These are phyloP conservation scores for Suhomyces taliae DNA, from an alignment of 1,139 yeast species.

Conservation along the genomic window DNA sequence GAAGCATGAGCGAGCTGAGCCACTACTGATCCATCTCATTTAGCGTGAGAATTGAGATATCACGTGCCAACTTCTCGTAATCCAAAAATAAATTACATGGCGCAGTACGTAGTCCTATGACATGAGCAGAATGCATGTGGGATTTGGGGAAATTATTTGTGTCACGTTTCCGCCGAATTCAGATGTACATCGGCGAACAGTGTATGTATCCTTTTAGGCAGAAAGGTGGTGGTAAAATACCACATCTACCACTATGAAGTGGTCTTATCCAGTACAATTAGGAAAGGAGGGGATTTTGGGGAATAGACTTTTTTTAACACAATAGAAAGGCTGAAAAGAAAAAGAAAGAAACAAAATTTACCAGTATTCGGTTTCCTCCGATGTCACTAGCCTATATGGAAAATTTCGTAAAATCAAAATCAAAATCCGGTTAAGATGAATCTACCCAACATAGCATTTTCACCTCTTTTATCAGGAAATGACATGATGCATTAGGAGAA, in stretches of 20 bases:
- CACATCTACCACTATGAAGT: neutral
- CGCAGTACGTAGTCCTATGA: neutral
- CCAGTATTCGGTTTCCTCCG: neutral
- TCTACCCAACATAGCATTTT: neutral
- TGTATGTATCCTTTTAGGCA: neutral
- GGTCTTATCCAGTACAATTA: no score
- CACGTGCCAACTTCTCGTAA: neutral
- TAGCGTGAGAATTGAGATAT: neutral
- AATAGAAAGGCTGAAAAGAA: neutral
- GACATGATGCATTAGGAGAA: constrained; percentile 4
- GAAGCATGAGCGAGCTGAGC: neutral
- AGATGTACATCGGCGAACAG: constrained; percentile 1
- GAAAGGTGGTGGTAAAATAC: neutral
- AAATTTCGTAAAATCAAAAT: neutral
- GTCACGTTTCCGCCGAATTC: constrained; percentile 4
- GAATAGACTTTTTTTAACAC: no score
- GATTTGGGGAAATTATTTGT: neutral
- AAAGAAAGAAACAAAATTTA: neutral
- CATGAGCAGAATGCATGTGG: neutral
- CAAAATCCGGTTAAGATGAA: neutral
- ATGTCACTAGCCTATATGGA: neutral
- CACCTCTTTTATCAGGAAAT: constrained; percentile 6
- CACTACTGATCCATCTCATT: neutral
- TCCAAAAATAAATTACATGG: neutral
- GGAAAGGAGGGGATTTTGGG: no score